These are phyloP conservation scores for Scutellaria galericulata DNA, from an alignment of 257 asterid genomes.

Conservation along the genomic window DNA sequence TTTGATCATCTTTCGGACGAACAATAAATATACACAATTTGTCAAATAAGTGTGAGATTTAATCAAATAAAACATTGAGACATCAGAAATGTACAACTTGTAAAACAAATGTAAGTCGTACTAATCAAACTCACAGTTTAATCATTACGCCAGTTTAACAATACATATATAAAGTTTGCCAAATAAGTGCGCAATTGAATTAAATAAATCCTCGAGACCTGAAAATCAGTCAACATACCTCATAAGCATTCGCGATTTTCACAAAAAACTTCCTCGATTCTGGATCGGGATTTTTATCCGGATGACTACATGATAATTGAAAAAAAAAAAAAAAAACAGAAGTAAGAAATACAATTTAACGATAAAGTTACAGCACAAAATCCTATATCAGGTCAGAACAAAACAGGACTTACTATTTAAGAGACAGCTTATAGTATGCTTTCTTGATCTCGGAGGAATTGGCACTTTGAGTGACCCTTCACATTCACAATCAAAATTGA, in stretches of 20 bases:
- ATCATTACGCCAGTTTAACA: neutral
- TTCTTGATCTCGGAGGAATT: constrained; percentile 61
- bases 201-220: neutral
- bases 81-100: neutral
- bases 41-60: neutral
- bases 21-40: neutral
- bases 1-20: neutral
- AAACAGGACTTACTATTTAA: constrained; percentile 60
- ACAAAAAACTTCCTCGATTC: constrained; percentile 82
- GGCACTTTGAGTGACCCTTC: constrained; percentile 63
- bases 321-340: neutral
- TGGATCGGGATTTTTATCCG: constrained; percentile 93
- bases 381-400: neutral
- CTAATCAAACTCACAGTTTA: constrained; percentile 6
- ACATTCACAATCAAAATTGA: constrained; percentile 20
- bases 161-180: neutral
- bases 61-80: neutral
- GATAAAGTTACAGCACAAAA: neutral
- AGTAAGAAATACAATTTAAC: neutral
- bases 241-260: constrained; percentile 91
- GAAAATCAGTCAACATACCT: constrained; percentile 51
- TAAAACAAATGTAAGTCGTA: neutral
- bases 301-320: constrained; percentile 58
- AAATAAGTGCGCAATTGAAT: neutral
- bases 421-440: constrained; percentile 78